These are phyloP conservation scores for Coemansia javaensis DNA, from an alignment of 192 early-diverging fungal species.

Conservation along the genomic window DNA sequence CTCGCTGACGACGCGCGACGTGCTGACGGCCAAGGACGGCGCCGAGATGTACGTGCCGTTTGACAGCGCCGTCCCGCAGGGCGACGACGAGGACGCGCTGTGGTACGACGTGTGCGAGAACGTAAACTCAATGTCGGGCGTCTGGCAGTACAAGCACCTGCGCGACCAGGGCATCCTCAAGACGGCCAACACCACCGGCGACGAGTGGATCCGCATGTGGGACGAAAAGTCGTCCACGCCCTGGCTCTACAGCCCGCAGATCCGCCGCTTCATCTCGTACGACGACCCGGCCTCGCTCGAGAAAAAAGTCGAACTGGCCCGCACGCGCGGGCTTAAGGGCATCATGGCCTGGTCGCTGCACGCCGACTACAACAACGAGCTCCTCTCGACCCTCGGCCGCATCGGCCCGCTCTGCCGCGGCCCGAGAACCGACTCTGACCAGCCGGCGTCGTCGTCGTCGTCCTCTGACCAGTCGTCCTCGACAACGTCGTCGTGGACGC, in stretches of 20 bases:
- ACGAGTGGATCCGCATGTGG: conserved; percentile 57
- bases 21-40: conserved; percentile 43
- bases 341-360: conserved; percentile 61
- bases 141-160: conserved; percentile 61
- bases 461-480: not conserved
- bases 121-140: conserved; percentile 46
- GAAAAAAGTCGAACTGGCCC: conserved; percentile 58
- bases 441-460: not conserved
- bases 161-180: conserved; percentile 54
- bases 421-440: conserved; percentile 13
- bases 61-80: conserved; percentile 49
- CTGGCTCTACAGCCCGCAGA: conserved; percentile 54
- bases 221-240: conserved; percentile 53
- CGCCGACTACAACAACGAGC: conserved; percentile 52
- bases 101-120: conserved; percentile 51
- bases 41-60: conserved; percentile 42
- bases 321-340: conserved; percentile 53
- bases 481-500: conserved; percentile 14
- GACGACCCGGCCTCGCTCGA: conserved; percentile 67
- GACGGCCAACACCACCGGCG: conserved; percentile 31
- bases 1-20: conserved; percentile 36
- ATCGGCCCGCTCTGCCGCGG: conserved; percentile 44
- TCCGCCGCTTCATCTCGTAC: conserved; percentile 68
- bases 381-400: conserved; percentile 29
- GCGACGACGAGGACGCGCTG: conserved; percentile 48